Conservation (phyloP, 768 basidiomycete species). For the Gelatoporia subvermispora region DNA sequence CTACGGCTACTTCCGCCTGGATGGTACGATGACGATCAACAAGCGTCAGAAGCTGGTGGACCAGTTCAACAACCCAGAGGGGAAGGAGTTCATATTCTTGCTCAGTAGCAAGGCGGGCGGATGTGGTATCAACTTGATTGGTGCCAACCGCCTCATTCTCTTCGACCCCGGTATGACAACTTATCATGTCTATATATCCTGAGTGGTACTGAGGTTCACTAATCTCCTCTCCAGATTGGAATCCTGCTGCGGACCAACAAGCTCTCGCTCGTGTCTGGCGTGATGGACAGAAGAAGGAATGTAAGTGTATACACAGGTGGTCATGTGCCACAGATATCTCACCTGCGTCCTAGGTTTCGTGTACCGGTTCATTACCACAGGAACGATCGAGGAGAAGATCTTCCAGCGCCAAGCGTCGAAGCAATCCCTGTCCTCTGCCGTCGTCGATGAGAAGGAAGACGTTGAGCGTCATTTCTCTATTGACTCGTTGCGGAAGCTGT, state of each 20-base stretch:
- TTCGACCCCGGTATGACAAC: constrained; percentile 92
- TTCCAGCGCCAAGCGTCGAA: constrained; percentile 97
- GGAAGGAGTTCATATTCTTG: constrained; percentile 92
- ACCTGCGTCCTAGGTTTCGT: constrained; percentile 68
- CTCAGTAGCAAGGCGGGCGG: constrained; percentile 95
- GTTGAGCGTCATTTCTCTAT: constrained; percentile 92
- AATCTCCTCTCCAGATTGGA: constrained; percentile 69
- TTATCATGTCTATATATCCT: background rate
- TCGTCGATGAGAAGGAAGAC: constrained; percentile 96
- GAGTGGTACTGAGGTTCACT: constrained; percentile 1
- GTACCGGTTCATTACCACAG: constrained; percentile 95
- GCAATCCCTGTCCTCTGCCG: constrained; percentile 94
- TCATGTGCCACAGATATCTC: background rate
- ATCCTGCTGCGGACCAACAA: constrained; percentile 97
- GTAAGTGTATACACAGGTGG: constrained; percentile 38
- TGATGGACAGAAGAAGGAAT: constrained; percentile 99
- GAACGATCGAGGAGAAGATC: constrained; percentile 98
- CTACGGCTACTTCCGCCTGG: constrained; percentile 88
- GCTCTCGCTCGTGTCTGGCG: constrained; percentile 98
- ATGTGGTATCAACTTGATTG: constrained; percentile 95
- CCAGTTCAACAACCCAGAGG: constrained; percentile 89
- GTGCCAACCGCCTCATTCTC: constrained; percentile 90
- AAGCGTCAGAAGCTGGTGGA: constrained; percentile 96
- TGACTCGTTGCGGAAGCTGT: constrained; percentile 85
- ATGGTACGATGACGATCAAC: constrained; percentile 87